Evolutionary conservation across 331 rosid species (phyloP), one percentile per base, ranked within the genome.

Genomic region (Cydonia oblonga): DNA sequence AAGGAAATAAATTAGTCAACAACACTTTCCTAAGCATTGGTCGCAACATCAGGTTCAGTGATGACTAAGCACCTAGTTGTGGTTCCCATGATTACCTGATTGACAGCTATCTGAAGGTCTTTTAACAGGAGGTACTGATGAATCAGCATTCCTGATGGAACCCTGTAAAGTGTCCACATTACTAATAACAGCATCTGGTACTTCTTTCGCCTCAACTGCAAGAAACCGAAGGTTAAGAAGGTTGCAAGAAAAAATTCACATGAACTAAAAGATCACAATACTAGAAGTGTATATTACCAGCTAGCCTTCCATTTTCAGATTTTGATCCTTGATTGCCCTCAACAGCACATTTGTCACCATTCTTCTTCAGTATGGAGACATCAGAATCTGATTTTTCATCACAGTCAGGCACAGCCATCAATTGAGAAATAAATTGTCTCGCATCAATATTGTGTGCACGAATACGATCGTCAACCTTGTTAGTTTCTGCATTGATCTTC

Each of bases 391-490:
- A 78, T 67, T 80, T 81, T 62, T 72, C 67, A 81, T 79, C 88
- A 44, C 75, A 72, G 71, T 76, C 67, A 42, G 95, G 85, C 56
- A 87, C 88, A 57, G 81, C 79, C 95, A 89, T 79, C 83, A 93
- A 68, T 53, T 84, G 87, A 78, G 82, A 76, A 78, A 93, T 77
- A 77, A 93, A 93, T 59, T 87, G 86, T 83, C 96, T 89, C 33
- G 98, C 97, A 84, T 93, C 98, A 82, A 88, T 60, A 73, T 93
- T 93, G 86, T 85, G 86, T 18, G 89, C 76, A 62, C 60, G 71
- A 78, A 93, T 74, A 59, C 18, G 83, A 77, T 86, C 87, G 57
- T 76, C 87, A 61, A 93, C 91, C 84, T 89, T 93, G 77, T 93
- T 93, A 77, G 81, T 76, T 76, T 91, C 84, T 54, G 97, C 87